Percentiles rank a stretch among this genome's conserved stretches.
These are phyloP conservation scores for Penicillium decumbens DNA, from an alignment of 2,329 filamentous ascomycete genomes.

Conservation along the genomic window DNA sequence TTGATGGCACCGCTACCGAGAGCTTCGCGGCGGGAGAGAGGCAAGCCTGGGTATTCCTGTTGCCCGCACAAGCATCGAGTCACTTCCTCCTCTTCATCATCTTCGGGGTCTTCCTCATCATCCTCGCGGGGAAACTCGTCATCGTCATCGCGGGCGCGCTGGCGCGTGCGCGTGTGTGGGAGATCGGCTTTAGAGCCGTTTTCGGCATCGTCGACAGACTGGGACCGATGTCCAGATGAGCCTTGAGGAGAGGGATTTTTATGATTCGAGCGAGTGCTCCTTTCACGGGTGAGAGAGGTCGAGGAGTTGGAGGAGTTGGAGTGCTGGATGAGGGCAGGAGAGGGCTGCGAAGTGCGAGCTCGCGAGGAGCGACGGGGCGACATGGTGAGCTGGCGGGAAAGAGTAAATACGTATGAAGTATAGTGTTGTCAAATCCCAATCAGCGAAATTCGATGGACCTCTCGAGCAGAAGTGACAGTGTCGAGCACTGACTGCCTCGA, in stretches of 20 bases:
- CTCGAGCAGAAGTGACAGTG: slow-evolving; percentile 8
- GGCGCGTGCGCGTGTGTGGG: slow-evolving; percentile 69
- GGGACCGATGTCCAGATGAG: slow-evolving; percentile 59
- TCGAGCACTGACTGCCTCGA: slow-evolving; percentile 5
- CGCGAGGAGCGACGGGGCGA: slow-evolving; percentile 85
- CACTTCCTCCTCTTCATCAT: slow-evolving; percentile 81
- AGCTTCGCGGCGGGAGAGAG: slow-evolving; percentile 54
- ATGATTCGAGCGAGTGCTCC: slow-evolving; percentile 65
- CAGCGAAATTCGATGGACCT: neutral
- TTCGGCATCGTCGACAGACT: slow-evolving; percentile 54
- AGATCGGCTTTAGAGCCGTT: slow-evolving; percentile 53
- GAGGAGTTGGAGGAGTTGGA: slow-evolving; percentile 72
- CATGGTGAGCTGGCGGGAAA: slow-evolving; percentile 39
- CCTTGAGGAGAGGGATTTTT: slow-evolving; percentile 71
- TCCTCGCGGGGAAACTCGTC: slow-evolving; percentile 57
- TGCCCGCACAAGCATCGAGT: slow-evolving; percentile 93
- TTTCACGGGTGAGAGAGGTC: slow-evolving; percentile 68
- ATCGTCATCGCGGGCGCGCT: slow-evolving; percentile 64
- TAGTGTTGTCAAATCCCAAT: neutral
- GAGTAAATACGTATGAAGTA: neutral
- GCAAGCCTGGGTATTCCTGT: slow-evolving; percentile 86
- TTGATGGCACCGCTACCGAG: slow-evolving; percentile 52
- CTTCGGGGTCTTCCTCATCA: slow-evolving; percentile 59
- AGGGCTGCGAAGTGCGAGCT: slow-evolving; percentile 71
- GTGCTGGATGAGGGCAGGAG: slow-evolving; percentile 65